phyloP scores from a whole-genome alignment of 352 stramenopile genomes.

The Pythium plurisporium region DNA sequence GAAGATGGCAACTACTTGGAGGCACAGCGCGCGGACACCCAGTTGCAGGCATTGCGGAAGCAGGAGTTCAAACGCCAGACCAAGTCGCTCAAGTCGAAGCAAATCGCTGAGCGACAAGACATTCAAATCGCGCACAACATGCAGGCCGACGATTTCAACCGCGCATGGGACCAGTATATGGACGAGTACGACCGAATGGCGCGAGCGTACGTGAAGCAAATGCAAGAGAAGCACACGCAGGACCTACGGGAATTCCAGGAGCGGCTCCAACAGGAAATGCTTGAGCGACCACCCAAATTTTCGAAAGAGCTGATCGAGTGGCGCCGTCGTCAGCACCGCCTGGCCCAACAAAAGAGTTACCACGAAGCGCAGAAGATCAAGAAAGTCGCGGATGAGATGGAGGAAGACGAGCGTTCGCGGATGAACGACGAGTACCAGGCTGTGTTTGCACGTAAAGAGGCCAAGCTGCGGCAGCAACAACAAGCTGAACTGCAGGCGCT shows the following conservation, averaged over 20 bases:
- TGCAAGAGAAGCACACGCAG: constrained; percentile 88
- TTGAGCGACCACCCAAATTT: constrained; percentile 88
- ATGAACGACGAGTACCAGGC: constrained; percentile 83
- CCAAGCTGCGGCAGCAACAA: constrained; percentile 90
- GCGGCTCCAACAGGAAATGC: constrained; percentile 83
- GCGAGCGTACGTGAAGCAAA: constrained; percentile 92
- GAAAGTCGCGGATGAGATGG: constrained; percentile 91
- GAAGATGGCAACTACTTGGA: constrained; percentile 94
- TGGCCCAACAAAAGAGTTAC: constrained; percentile 94
- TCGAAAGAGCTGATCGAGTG: constrained; percentile 94
- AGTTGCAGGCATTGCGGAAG: constrained; percentile 83
- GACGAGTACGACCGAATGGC: constrained; percentile 94
- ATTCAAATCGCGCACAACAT: constrained; percentile 95
- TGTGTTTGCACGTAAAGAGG: constrained; percentile 85
- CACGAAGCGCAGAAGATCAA: constrained; percentile 94
- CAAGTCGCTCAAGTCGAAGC: constrained; percentile 87
- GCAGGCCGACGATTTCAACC: constrained; percentile 94
- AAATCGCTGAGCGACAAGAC: constrained; percentile 90
- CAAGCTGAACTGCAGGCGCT: constrained; percentile 90
- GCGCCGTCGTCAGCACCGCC: constrained; percentile 89
- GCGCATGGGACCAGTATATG: constrained; percentile 94
- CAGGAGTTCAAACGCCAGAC: constrained; percentile 92
- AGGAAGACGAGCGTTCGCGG: constrained; percentile 87
- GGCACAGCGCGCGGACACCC: constrained; percentile 83
- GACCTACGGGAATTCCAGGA: constrained; percentile 89